Conservation (phyloP, 179 eudicot genomes). For the Gypsophila paniculata region DNA sequence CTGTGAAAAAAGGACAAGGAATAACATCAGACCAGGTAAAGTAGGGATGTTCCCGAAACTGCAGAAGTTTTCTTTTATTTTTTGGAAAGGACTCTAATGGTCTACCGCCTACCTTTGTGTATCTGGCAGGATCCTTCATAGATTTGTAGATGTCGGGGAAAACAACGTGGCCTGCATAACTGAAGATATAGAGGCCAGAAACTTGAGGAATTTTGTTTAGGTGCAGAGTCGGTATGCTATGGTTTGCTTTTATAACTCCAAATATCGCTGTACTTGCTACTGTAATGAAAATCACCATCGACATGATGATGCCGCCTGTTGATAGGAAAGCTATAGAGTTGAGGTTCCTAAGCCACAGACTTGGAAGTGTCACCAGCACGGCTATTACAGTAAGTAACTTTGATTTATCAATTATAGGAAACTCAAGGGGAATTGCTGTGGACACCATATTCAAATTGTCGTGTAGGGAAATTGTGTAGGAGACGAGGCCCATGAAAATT, state of each 20-base stretch:
- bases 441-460: conserved; percentile 58
- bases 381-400: conserved; percentile 56
- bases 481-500: conserved; percentile 72
- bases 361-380: conserved; percentile 60
- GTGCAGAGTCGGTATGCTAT: conserved; percentile 41
- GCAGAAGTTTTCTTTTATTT: not conserved
- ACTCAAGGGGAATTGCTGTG: conserved; percentile 28
- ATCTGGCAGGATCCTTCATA: conserved; percentile 69
- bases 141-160: conserved; percentile 61
- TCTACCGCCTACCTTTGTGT: conserved; percentile 52
- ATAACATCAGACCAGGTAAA: conserved; percentile 15
- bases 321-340: conserved; percentile 69
- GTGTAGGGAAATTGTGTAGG: conserved; percentile 79
- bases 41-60: not conserved
- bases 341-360: conserved; percentile 65
- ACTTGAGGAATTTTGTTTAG: conserved; percentile 52
- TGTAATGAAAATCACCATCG: conserved; percentile 44
- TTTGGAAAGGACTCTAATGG: not conserved
- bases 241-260: conserved; percentile 43
- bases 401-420: conserved; percentile 31
- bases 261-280: conserved; percentile 51
- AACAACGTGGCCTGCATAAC: conserved; percentile 75
- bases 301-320: conserved; percentile 59
- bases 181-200: conserved; percentile 63
- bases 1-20: conserved; percentile 26